Conservation (phyloP, 2,329 filamentous ascomycete genomes). For the Diaporthe sp. region DNA sequence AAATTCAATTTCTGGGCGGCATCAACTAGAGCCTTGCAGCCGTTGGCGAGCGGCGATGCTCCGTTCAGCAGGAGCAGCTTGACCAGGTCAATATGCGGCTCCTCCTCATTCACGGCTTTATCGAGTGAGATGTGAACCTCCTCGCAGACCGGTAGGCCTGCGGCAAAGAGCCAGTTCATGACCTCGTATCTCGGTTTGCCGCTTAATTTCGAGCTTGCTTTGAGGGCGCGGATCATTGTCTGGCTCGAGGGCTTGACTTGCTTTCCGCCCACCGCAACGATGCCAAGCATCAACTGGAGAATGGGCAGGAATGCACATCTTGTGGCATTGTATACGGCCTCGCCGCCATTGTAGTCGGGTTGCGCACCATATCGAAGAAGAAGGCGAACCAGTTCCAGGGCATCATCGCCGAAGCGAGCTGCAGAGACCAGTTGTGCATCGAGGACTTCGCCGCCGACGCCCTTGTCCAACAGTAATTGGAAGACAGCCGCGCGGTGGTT, state of each 20-base stretch:
- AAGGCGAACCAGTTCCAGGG: constrained; percentile 59
- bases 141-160: constrained; percentile 58
- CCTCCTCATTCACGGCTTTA: constrained; percentile 63
- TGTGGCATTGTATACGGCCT: constrained; percentile 65
- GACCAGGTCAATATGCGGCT: constrained; percentile 59
- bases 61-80: constrained; percentile 60
- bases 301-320: constrained; percentile 61
- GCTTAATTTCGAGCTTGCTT: constrained; percentile 63
- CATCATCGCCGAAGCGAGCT: constrained; percentile 60
- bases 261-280: constrained; percentile 52
- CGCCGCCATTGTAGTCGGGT: constrained; percentile 64
- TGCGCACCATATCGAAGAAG: constrained; percentile 64
- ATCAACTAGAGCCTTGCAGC: constrained; percentile 63
- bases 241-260: constrained; percentile 58
- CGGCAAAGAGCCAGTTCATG: constrained; percentile 61
- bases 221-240: constrained; percentile 62
- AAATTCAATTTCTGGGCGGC: constrained; percentile 53
- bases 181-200: constrained; percentile 59
- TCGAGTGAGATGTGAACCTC: constrained; percentile 62
- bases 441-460: constrained; percentile 61
- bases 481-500: constrained; percentile 61
- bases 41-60: constrained; percentile 62
- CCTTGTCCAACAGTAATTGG: constrained; percentile 59
- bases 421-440: constrained; percentile 65
- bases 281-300: constrained; percentile 62